Evolutionary conservation across 164 flowering plant species (phyloP).

Genomic region (Nelumbo lutea): DNA sequence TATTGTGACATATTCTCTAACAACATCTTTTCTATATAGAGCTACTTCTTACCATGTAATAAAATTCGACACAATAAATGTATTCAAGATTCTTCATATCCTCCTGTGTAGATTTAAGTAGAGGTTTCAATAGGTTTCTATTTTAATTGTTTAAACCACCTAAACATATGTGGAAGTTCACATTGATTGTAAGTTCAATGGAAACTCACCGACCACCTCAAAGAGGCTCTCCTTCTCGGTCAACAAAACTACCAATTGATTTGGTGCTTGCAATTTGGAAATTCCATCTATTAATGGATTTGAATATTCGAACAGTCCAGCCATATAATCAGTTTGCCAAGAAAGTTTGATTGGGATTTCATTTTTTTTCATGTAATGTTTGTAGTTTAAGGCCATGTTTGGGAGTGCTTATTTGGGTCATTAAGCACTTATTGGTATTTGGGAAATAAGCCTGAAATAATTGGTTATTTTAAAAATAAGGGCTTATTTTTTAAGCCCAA

Average conservation of each 20-base stretch:
- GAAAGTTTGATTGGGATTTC: constrained; percentile 43
- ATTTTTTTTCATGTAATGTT: constrained; percentile 38
- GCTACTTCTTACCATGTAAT: constrained; percentile 90
- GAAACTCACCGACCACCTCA: constrained; percentile 35
- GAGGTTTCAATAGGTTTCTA: not conserved
- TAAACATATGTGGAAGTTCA: constrained; percentile 55
- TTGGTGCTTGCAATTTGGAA: constrained; percentile 54
- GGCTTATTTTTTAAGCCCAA: too few relatives aligned
- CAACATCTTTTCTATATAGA: constrained; percentile 76
- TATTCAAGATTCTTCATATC: not conserved
- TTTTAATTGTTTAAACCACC: constrained; percentile 1
- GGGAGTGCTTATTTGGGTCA: constrained; percentile 7
- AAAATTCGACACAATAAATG: not conserved
- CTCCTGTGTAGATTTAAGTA: not conserved
- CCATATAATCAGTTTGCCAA: constrained; percentile 38
- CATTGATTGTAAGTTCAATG: constrained; percentile 58
- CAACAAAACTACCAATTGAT: constrained; percentile 54
- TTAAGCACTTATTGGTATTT: too few relatives aligned
- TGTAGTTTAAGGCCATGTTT: constrained; percentile 37
- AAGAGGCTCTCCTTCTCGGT: constrained; percentile 45
- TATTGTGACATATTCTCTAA: constrained; percentile 86
- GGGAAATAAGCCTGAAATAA: too few relatives aligned
- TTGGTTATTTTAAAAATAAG: too few relatives aligned
- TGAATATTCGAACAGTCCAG: constrained; percentile 35
- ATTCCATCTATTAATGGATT: constrained; percentile 55